phyloP scores from a whole-genome alignment of 306 rosid genomes.

The Begonia loranthoides region DNA sequence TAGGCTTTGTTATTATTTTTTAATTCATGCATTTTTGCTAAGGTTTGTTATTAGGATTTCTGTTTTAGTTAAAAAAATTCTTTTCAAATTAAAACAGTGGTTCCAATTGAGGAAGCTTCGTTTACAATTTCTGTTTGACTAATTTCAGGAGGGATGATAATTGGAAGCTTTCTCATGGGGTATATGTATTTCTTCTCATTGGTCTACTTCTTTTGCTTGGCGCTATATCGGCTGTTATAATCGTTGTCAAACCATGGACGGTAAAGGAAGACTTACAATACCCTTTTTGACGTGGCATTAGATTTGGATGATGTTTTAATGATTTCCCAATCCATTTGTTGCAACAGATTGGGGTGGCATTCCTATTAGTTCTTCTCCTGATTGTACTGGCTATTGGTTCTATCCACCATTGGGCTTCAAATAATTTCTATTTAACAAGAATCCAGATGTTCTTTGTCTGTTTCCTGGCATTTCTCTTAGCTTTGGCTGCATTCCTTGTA shows the following conservation, averaged over 20 bases:
- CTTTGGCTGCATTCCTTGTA: slow-evolving; percentile 95
- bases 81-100: too few relatives aligned
- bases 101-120: too few relatives aligned
- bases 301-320: slow-evolving; percentile 8
- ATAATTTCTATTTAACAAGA: slow-evolving; percentile 96
- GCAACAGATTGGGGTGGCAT: slow-evolving; percentile 81
- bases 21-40: too few relatives aligned
- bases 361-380: slow-evolving; percentile 89
- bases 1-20: too few relatives aligned
- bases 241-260: slow-evolving; percentile 87
- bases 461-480: slow-evolving; percentile 84
- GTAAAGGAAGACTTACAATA: slow-evolving; percentile 29
- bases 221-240: slow-evolving; percentile 87
- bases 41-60: too few relatives aligned
- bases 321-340: slow-evolving; percentile 7
- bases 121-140: too few relatives aligned
- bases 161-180: slow-evolving; percentile 93
- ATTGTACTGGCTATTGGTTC: slow-evolving; percentile 87
- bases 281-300: background rate
- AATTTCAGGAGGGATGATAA: slow-evolving; percentile 89
- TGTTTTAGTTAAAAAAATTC: too few relatives aligned
- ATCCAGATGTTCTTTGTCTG: slow-evolving; percentile 84
- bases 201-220: slow-evolving; percentile 91
- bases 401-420: slow-evolving; percentile 97
- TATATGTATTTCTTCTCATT: slow-evolving; percentile 66